phyloP scores from a whole-genome alignment of 768 basidiomycete species.

The Boletus subcaerulescens region DNA sequence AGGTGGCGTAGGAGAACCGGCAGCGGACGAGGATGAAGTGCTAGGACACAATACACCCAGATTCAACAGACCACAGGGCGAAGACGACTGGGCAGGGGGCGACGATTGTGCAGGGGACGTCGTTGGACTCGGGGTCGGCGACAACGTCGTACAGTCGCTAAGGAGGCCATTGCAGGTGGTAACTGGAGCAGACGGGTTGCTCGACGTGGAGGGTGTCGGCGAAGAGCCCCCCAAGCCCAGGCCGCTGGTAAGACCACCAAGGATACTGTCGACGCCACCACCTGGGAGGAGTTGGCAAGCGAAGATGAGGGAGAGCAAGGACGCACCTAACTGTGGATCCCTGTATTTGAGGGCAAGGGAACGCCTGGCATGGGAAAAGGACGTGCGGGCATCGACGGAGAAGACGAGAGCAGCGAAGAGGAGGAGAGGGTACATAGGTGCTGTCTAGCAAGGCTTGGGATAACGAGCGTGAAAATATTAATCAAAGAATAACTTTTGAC shows the following conservation, averaged over 20 bases:
- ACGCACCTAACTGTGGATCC: conserved; percentile 14
- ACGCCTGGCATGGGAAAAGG: conserved; percentile 37
- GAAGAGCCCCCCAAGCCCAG: background rate
- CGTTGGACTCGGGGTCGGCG: no score
- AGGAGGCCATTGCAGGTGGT: no score
- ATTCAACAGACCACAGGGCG: background rate
- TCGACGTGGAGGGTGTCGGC: background rate
- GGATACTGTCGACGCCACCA: background rate
- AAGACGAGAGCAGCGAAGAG: conserved; percentile 26
- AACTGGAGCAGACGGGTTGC: no score
- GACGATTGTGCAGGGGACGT: background rate
- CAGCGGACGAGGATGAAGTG: no score
- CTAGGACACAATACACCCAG: background rate
- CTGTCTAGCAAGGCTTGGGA: conserved; percentile 29
- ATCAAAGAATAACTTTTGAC: background rate
- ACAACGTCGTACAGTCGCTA: no score
- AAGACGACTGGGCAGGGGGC: background rate
- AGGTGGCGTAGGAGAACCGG: no score
- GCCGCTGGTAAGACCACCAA: background rate
- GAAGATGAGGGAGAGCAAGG: background rate
- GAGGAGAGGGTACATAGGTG: conserved; percentile 28
- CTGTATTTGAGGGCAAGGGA: conserved; percentile 28
- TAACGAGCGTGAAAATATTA: conserved; percentile 37
- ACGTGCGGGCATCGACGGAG: conserved; percentile 39
- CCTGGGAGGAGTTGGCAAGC: conserved; percentile 3